phyloP scores from a whole-genome alignment of 352 stramenopile species.

The Hyaloperonospora arabidopsidis region DNA sequence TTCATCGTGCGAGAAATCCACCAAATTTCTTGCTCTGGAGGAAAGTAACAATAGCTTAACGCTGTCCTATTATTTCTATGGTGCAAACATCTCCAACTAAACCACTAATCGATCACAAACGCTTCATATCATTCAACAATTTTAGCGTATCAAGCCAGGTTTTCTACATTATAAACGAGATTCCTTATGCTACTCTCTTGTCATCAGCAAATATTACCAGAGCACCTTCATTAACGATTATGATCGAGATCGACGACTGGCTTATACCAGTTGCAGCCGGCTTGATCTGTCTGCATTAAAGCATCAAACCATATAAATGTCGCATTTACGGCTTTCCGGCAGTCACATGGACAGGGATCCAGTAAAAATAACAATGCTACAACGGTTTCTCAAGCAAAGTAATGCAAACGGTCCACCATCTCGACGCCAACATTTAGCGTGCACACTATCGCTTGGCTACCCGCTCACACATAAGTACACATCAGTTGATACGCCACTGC shows the following conservation, averaged over 20 bases:
- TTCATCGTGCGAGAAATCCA: slow-evolving; percentile 72
- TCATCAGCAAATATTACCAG: slow-evolving; percentile 23
- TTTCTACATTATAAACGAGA: slow-evolving; percentile 60
- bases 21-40: slow-evolving; percentile 76
- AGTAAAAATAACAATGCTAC: slow-evolving; percentile 52
- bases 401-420: slow-evolving; percentile 61
- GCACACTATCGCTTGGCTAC: slow-evolving; percentile 63
- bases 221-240: slow-evolving; percentile 18
- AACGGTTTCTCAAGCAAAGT: slow-evolving; percentile 50
- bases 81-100: slow-evolving; percentile 77
- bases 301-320: too few relatives aligned
- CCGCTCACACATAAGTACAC: slow-evolving; percentile 57
- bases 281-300: slow-evolving; percentile 21
- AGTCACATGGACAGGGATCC: slow-evolving; percentile 65
- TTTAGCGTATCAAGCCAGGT: slow-evolving; percentile 73
- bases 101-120: slow-evolving; percentile 76
- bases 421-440: slow-evolving; percentile 70
- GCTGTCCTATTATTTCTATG: slow-evolving; percentile 75
- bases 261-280: slow-evolving; percentile 8
- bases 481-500: slow-evolving; percentile 62
- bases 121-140: slow-evolving; percentile 73
- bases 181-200: slow-evolving; percentile 17
- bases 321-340: slow-evolving; percentile 25
- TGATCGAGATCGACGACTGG: slow-evolving; percentile 19
- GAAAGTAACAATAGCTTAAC: slow-evolving; percentile 78